Evolutionary conservation across 352 stramenopile species (phyloP), one percentile per base, ranked within the genome.

Genomic region (Globisporangium canariense): DNA sequence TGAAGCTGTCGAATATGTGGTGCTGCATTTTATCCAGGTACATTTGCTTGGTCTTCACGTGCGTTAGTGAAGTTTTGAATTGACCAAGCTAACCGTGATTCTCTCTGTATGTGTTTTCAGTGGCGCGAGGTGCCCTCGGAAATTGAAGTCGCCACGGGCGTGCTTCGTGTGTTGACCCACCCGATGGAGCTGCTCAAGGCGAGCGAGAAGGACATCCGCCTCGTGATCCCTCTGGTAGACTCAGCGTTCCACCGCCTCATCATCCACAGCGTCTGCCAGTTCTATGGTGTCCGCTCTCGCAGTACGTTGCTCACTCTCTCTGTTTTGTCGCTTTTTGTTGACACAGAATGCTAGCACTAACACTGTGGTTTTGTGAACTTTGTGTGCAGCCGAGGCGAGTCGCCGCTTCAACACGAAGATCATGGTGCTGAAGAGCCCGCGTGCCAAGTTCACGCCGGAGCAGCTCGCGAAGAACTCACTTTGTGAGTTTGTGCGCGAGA

Each of bases 241-340:
- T 95, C 86, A 51, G 80, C 88, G 4, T 96, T 95, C 64, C 88
- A 96, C 62, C 88, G 88, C 28, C 69, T 96, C 46, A 85, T 96
- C 43, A 76, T 96, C 55, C 88, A 96, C 78, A 91, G 79, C 20
- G 75, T 93, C 9, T 96, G 88, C 74, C 88, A 96, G 68, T 96
- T 95, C 64, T 94, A 94, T 43, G 82, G 83, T 53, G 70, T 96
- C 51, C 81, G 81, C 51, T 94, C 88, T 40, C 80, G 83, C 67
- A 95, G 86, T 96, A 70, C 57, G 83, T 80, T 53, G 10, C 2
- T 6, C n/a, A n/a, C 57, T n/a, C 5, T 47, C 25, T 2, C 47
- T 1, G 30, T 66, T 8, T 40, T 66, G 11, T 58, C 10, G 2
- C 16, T 25, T 11, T 36, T 11, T 36, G 10, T 22, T 32, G 25